Evolutionary conservation across 202 grass and related monocot genomes (phyloP).

Genomic region (Bolboschoenoplectus hybrid): DNA sequence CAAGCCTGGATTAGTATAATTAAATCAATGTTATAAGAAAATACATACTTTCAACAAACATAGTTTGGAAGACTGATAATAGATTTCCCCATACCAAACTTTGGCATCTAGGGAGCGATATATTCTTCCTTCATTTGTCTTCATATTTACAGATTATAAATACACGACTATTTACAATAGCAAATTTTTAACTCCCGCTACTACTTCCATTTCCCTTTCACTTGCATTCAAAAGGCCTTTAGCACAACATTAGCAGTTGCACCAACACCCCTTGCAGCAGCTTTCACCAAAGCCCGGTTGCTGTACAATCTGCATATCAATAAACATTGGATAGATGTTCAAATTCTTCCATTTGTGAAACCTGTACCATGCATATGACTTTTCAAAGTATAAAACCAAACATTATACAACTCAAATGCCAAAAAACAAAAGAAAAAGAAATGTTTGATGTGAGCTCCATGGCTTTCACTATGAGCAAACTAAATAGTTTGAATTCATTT

Average conservation of each 20-base stretch:
- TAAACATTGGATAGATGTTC: background rate
- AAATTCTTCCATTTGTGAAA: constrained; percentile 31
- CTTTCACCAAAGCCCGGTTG: constrained; percentile 57
- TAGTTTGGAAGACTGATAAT: constrained; percentile 7
- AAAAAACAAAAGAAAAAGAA: background rate
- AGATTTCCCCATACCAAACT: background rate
- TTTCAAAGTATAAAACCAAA: background rate
- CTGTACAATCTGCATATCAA: constrained; percentile 62
- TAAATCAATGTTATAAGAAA: constrained; percentile 25
- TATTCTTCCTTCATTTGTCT: background rate
- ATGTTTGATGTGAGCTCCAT: background rate
- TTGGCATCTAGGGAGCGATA: background rate
- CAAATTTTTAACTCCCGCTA: background rate
- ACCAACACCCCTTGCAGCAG: constrained; percentile 59
- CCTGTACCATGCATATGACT: background rate
- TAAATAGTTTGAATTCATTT: background rate
- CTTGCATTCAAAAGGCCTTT: constrained; percentile 54
- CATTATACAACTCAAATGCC: background rate
- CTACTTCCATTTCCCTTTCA: background rate
- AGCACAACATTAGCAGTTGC: constrained; percentile 61
- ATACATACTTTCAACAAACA: constrained; percentile 8
- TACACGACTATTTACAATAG: constrained; percentile 26
- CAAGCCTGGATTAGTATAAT: background rate
- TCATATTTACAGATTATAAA: constrained; percentile 14
- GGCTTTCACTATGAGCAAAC: background rate